Conservation (phyloP, 352 stramenopile species). For the Achlya hypogyna region DNA sequence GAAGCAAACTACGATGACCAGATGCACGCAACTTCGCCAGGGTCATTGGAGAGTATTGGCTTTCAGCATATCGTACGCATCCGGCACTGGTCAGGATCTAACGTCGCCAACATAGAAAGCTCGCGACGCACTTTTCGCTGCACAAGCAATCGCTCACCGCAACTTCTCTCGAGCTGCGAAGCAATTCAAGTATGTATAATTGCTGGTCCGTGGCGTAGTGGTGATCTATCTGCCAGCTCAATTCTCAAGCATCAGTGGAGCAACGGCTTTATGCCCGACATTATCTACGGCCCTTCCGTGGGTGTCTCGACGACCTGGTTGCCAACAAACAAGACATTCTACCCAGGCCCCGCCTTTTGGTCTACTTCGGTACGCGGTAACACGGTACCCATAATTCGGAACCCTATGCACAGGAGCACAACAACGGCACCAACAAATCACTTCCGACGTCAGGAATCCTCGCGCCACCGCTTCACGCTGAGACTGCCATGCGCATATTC, state of each 20-base stretch:
- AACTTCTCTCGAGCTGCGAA: conserved; percentile 50
- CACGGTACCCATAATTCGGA: background rate
- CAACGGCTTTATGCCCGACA: conserved; percentile 48
- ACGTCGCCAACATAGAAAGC: conserved; percentile 37
- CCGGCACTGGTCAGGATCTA: background rate
- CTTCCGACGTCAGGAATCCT: conserved; percentile 48
- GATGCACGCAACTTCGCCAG: conserved; percentile 54
- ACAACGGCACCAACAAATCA: background rate
- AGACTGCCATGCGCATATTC: conserved; percentile 80
- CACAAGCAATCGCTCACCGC: conserved; percentile 67
- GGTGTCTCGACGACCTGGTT: conserved; percentile 40
- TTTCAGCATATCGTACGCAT: conserved; percentile 66
- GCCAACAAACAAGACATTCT: conserved; percentile 55
- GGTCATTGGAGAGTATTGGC: conserved; percentile 34
- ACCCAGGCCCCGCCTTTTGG: conserved; percentile 74
- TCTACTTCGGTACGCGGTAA: background rate
- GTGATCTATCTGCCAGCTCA: conserved; percentile 23
- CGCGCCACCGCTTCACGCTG: conserved; percentile 57
- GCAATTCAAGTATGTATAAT: conserved; percentile 44
- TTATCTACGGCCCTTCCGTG: conserved; percentile 75
- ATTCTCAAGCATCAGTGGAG: conserved; percentile 50
- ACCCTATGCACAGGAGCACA: background rate
- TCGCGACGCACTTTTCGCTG: conserved; percentile 59
- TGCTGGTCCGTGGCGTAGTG: background rate
- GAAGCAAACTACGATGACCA: conserved; percentile 48